phyloP scores from a whole-genome alignment of 2,329 filamentous ascomycete genomes.

The Acrocalymma vagum region DNA sequence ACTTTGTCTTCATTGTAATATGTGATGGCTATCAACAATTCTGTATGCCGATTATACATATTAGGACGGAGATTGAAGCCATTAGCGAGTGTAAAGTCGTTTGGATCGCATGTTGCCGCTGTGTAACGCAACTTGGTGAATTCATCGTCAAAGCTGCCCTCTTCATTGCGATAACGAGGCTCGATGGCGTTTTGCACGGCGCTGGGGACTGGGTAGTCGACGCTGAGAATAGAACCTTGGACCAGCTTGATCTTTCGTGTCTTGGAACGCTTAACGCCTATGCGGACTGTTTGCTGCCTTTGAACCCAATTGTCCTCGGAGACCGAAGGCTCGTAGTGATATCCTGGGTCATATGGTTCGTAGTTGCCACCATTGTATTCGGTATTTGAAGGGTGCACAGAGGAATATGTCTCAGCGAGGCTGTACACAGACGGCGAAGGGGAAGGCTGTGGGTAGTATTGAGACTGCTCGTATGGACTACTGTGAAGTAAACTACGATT shows the following conservation, averaged over 20 bases:
- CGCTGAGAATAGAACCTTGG: conserved; percentile 92
- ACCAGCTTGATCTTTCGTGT: conserved; percentile 96
- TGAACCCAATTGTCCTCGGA: conserved; percentile 78
- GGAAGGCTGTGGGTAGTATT: conserved; percentile 11
- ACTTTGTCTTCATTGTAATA: conserved; percentile 99
- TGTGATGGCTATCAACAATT: conserved; percentile 92
- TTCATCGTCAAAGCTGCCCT: conserved; percentile 87
- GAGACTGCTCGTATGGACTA: conserved; percentile 43
- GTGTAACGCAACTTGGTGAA: conserved; percentile 97
- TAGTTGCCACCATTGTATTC: conserved; percentile 29
- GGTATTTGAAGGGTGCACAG: conserved; percentile 16
- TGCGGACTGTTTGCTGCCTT: conserved; percentile 49
- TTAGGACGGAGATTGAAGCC: conserved; percentile 94
- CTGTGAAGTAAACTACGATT: conserved; percentile 56
- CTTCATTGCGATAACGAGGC: conserved; percentile 81
- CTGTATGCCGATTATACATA: conserved; percentile 98
- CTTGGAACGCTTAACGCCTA: conserved; percentile 81
- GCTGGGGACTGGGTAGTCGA: conserved; percentile 93
- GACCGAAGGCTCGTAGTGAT: conserved; percentile 53
- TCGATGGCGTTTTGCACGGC: conserved; percentile 95
- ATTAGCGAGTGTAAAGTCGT: conserved; percentile 96
- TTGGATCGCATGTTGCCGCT: conserved; percentile 94
- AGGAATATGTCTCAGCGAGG: conserved; percentile 51
- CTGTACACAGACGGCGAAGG: conserved; percentile 45
- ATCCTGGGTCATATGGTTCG: conserved; percentile 25